Evolutionary conservation across 2,329 filamentous ascomycete species (phyloP).

Genomic region (Leptographium flavum): DNA sequence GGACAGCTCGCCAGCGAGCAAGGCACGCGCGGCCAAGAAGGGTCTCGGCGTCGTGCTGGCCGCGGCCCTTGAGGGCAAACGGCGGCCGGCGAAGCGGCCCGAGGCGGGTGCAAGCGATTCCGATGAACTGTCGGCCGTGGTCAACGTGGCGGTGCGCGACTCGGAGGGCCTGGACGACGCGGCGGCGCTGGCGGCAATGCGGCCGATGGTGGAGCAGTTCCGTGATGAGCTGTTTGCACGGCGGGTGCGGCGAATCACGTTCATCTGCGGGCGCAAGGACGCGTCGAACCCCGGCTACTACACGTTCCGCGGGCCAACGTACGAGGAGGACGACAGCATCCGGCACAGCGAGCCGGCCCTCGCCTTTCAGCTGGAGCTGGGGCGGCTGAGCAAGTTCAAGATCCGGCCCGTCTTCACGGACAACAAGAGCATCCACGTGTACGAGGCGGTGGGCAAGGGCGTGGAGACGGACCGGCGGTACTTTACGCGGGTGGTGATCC

Average conservation of each 20-base stretch:
- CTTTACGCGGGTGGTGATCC: conserved; percentile 91
- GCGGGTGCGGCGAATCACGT: conserved; percentile 78
- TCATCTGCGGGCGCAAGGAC: conserved; percentile 90
- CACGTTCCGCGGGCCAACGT: conserved; percentile 88
- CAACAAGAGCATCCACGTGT: conserved; percentile 98
- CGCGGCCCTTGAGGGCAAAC: conserved; percentile 60
- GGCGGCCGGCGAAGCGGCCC: conserved; percentile 42
- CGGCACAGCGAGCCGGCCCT: conserved; percentile 93
- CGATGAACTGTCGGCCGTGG: conserved; percentile 82
- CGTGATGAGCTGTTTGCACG: conserved; percentile 72
- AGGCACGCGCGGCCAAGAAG: conserved; percentile 38
- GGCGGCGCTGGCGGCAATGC: conserved; percentile 64
- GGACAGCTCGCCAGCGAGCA: conserved; percentile 16
- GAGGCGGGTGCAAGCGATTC: conserved; percentile 35
- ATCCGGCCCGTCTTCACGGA: conserved; percentile 98
- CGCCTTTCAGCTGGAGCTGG: conserved; percentile 96
- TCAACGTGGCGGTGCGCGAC: conserved; percentile 85
- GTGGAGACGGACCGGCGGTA: conserved; percentile 96
- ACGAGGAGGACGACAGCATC: conserved; percentile 86
- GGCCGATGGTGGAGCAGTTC: conserved; percentile 61
- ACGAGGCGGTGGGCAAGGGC: conserved; percentile 89
- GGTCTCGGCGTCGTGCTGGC: conserved; percentile 39
- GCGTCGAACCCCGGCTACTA: conserved; percentile 94
- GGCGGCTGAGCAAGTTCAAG: conserved; percentile 87
- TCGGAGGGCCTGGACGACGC: conserved; percentile 71